Percentiles rank a stretch among this genome's conserved stretches.
Evolutionary conservation across 2,329 filamentous ascomycete genomes (phyloP).

Genomic region (Colletotrichum cereale): DNA sequence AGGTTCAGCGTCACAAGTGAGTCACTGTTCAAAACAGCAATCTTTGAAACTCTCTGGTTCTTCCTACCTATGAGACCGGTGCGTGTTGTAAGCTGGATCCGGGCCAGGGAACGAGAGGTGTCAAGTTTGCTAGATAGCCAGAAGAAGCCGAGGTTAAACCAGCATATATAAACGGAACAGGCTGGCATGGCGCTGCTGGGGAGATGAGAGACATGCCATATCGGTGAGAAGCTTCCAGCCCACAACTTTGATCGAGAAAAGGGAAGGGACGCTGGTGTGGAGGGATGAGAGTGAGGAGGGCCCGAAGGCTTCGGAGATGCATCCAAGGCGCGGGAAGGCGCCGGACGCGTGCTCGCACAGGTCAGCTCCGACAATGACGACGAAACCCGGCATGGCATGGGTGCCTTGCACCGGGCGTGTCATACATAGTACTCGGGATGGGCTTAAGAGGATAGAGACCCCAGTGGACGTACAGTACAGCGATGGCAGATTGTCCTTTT

Average conservation of each 20-base stretch:
- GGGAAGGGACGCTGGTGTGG: neutral
- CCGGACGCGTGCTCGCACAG: neutral
- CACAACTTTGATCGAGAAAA: neutral
- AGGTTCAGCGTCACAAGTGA: neutral
- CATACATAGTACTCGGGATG: neutral
- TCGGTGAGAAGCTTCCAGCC: constrained; percentile 28
- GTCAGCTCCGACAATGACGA: constrained; percentile 24
- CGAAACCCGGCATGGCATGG: constrained; percentile 14
- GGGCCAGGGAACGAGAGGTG: neutral
- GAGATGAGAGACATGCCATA: constrained; percentile 14
- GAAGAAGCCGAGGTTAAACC: neutral
- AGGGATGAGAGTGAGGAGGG: neutral
- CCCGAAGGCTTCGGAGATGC: neutral
- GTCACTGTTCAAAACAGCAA: neutral
- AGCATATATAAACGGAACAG: too few species aligned
- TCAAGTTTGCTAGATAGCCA: neutral
- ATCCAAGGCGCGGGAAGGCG: neutral
- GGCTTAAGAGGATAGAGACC: neutral
- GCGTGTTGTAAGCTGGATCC: neutral
- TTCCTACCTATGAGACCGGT: neutral
- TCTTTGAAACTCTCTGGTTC: neutral
- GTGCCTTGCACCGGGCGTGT: neutral
- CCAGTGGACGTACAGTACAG: neutral
- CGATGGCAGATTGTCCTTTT: neutral
- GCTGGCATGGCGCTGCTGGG: too few species aligned